Base-by-base conservation (phyloP, 1,284 basidiomycete genomes). In the Rhodotorula sp. region DNA sequence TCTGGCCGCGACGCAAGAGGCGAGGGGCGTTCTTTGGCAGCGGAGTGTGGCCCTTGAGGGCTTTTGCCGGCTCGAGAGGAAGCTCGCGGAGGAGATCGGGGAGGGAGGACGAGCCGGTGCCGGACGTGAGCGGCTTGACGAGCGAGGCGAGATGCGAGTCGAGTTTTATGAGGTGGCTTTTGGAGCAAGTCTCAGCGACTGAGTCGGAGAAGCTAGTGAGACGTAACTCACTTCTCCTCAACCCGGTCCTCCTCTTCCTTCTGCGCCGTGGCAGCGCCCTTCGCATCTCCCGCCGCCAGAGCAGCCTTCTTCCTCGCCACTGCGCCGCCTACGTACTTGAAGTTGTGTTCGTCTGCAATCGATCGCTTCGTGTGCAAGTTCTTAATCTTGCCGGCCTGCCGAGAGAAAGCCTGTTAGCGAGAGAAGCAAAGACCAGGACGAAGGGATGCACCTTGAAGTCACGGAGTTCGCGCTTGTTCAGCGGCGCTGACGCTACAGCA, bases 11-110 rank as follows among this genome's bases (percentile, higher is more conserved):
- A 3, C 72, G 67, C 8, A 75, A 60, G 24, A 61, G 49, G 0
- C 74, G 66, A 1, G 74, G 74, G 1, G 72, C 72, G 59, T 75
- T 75, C 48, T 65, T 68, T 6, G 74, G 74, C 27, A 75, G 46
- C 1, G 70, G 74, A 2, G 72, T 74, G 56, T 63, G 72, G 15
- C 74, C 74, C 48, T 75, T 75, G 53, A 71, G 62, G 2, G 62
- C 48, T 44, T 74, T 75, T n/a, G 69, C 29, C 0, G 59, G 30
- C 20, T 39, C 61, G 48, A 66, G 36, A 20, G 72, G 74, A 4
- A 75, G 64, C 15, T 66, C 61, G 22, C 65, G 59, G 15, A 75
- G 61, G 47, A 75, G 68, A 13, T 65, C 63, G 30, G 72, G 72
- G 17, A 75, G 70, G 2, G 68, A 66, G 15, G 68, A 52, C 20